Evolutionary conservation across 1,139 yeast genomes (phyloP).

Genomic region (Yamadazyma triangularis): DNA sequence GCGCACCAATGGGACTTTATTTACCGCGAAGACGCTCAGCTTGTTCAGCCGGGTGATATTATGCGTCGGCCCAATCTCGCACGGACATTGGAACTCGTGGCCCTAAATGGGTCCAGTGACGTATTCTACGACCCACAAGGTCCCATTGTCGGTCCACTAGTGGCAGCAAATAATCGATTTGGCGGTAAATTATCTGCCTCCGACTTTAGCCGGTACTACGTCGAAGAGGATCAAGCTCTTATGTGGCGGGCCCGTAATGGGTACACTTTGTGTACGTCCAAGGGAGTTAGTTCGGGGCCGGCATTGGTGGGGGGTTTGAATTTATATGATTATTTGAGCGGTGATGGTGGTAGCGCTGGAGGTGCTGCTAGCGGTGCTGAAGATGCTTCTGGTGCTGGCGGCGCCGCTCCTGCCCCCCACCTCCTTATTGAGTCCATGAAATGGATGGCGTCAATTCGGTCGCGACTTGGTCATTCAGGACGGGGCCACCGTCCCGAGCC

Average conservation of each 20-base stretch:
- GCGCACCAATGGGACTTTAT: slow-evolving; percentile 54
- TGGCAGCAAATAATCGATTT: slow-evolving; percentile 33
- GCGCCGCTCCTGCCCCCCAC: too few relatives aligned
- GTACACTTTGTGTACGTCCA: slow-evolving; percentile 57
- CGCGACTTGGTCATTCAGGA: slow-evolving; percentile 70
- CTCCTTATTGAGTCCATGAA: slow-evolving; percentile 90
- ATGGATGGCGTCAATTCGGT: slow-evolving; percentile 85
- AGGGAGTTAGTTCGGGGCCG: slow-evolving; percentile 81
- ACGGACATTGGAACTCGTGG: slow-evolving; percentile 61
- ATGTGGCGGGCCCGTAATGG: slow-evolving; percentile 32
- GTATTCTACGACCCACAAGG: slow-evolving; percentile 82
- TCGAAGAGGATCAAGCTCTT: slow-evolving; percentile 54
- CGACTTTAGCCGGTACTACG: slow-evolving; percentile 65
- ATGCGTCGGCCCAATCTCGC: slow-evolving; percentile 61
- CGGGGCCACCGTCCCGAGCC: too few relatives aligned
- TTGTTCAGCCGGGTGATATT: slow-evolving; percentile 52
- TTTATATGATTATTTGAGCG: slow-evolving; percentile 47
- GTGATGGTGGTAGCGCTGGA: too few relatives aligned
- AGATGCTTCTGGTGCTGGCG: too few relatives aligned
- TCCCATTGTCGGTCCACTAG: slow-evolving; percentile 59
- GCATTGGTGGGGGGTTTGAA: slow-evolving; percentile 75
- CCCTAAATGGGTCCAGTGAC: slow-evolving; percentile 68
- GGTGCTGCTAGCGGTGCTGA: too few relatives aligned
- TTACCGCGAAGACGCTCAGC: slow-evolving; percentile 25
- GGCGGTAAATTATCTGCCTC: slow-evolving; percentile 60